These are phyloP conservation scores for Vanrija sp. DNA, from an alignment of 1,284 basidiomycete species.

Conservation along the genomic window DNA sequence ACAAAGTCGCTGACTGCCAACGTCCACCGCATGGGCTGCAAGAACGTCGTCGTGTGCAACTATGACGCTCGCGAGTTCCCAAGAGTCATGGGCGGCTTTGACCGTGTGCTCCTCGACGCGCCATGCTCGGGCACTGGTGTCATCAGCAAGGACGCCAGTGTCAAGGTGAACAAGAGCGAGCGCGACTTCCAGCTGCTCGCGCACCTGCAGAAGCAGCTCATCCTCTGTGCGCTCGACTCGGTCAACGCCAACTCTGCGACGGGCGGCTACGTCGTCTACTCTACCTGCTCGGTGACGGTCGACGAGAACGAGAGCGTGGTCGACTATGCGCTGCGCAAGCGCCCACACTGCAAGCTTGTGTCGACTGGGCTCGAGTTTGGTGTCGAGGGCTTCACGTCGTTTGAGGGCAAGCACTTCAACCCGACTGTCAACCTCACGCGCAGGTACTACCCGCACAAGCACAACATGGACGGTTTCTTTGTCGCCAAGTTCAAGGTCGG, in stretches of 20 bases:
- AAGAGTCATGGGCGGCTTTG: conserved; percentile 99
- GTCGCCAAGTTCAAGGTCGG: conserved; percentile 97
- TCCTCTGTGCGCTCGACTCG: conserved; percentile 97
- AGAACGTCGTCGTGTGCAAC: conserved; percentile 95
- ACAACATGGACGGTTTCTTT: conserved; percentile 90
- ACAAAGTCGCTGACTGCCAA: conserved; percentile 97
- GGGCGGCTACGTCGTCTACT: conserved; percentile 95
- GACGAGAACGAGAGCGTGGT: conserved; percentile 99
- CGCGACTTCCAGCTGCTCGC: conserved; percentile 92
- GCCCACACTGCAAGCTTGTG: conserved; percentile 91
- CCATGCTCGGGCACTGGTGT: conserved; percentile 98
- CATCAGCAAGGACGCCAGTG: conserved; percentile 94
- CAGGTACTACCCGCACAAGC: conserved; percentile 49
- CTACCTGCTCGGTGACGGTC: conserved; percentile 95
- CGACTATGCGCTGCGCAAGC: conserved; percentile 95
- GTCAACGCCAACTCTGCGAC: conserved; percentile 83
- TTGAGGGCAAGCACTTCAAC: conserved; percentile 83
- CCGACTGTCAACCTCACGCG: conserved; percentile 76
- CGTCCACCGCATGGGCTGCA: conserved; percentile 93
- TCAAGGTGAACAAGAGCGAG: conserved; percentile 97
- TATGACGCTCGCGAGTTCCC: conserved; percentile 98
- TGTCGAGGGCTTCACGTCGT: conserved; percentile 82
- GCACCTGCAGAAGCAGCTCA: conserved; percentile 96
- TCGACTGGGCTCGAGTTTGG: conserved; percentile 92
- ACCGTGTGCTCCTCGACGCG: conserved; percentile 91